These are phyloP conservation scores for Metschnikowia lachancei DNA, from an alignment of 805 yeast species.

Conservation along the genomic window DNA sequence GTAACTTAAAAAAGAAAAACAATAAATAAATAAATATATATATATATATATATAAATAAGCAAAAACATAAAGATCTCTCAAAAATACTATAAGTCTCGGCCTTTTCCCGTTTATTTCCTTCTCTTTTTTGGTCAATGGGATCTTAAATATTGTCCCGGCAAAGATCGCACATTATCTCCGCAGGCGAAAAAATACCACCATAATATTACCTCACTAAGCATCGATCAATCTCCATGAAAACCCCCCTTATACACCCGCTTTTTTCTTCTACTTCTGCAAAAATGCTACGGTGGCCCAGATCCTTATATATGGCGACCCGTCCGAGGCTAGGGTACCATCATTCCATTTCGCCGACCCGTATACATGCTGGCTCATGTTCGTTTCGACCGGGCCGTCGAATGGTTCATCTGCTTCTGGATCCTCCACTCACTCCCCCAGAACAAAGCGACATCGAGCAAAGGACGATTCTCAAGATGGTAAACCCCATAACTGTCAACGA, in stretches of 20 bases:
- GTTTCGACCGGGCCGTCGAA: constrained; percentile 3
- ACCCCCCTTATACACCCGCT: not conserved
- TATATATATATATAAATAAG: no score
- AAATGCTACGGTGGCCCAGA: constrained; percentile 9
- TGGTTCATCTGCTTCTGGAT: constrained; percentile 10
- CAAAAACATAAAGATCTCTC: no score
- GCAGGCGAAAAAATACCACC: constrained; percentile 2
- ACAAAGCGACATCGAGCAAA: constrained; percentile 1
- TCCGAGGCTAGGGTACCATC: not conserved
- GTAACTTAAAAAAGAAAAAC: not conserved
- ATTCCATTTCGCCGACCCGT: not conserved
- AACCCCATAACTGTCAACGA: constrained; percentile 49
- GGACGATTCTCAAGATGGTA: constrained; percentile 18
- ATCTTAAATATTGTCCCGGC: not conserved
- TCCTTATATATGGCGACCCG: not conserved
- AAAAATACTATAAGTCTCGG: no score
- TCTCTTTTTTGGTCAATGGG: not conserved
- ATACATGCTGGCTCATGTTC: not conserved
- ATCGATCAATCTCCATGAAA: not conserved
- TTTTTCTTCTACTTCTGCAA: not conserved
- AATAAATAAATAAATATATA: no score
- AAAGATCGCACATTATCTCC: not conserved
- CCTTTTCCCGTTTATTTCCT: no score
- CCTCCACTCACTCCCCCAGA: constrained; percentile 5
- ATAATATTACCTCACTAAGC: not conserved